A percentile compares a stretch with the other conserved stretches of the same genome.
Conservation (phyloP, 2,329 filamentous ascomycete genomes). For the Aspergillus chevalieri region DNA sequence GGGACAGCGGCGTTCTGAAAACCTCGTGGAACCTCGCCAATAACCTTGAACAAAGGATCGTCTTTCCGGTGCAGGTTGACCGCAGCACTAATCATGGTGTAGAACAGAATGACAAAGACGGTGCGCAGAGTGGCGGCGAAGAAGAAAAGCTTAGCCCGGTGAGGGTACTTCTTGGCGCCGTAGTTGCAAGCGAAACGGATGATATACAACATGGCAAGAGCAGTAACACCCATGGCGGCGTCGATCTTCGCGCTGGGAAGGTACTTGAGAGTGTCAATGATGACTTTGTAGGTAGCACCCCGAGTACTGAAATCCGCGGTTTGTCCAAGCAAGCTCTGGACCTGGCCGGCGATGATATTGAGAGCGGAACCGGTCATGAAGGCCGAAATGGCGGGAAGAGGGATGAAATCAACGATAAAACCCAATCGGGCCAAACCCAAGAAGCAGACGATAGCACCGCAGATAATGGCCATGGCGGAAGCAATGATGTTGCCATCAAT, state of each 20-base stretch:
- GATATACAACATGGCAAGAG: constrained; percentile 68
- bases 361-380: constrained; percentile 97
- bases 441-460: constrained; percentile 68
- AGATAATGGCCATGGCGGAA: constrained; percentile 69
- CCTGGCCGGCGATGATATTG: constrained; percentile 78
- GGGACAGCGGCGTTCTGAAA: constrained; percentile 77
- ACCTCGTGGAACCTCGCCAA: constrained; percentile 73
- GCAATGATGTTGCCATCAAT: constrained; percentile 62
- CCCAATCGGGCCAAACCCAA: constrained; percentile 75
- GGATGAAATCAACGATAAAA: constrained; percentile 90
- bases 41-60: constrained; percentile 64
- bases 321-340: constrained; percentile 76
- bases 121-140: constrained; percentile 88
- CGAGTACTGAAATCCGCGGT: constrained; percentile 60
- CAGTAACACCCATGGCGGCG: constrained; percentile 81
- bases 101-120: constrained; percentile 84
- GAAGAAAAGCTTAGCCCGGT: constrained; percentile 69
- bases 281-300: constrained; percentile 70
- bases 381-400: constrained; percentile 80
- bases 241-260: constrained; percentile 65
- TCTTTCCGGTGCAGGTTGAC: constrained; percentile 64
- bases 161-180: constrained; percentile 63
- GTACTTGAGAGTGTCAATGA: constrained; percentile 74
- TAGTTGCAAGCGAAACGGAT: constrained; percentile 62
- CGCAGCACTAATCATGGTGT: constrained; percentile 83